phyloP scores from a whole-genome alignment of 345 rosid species.

The Mercurialis annua region DNA sequence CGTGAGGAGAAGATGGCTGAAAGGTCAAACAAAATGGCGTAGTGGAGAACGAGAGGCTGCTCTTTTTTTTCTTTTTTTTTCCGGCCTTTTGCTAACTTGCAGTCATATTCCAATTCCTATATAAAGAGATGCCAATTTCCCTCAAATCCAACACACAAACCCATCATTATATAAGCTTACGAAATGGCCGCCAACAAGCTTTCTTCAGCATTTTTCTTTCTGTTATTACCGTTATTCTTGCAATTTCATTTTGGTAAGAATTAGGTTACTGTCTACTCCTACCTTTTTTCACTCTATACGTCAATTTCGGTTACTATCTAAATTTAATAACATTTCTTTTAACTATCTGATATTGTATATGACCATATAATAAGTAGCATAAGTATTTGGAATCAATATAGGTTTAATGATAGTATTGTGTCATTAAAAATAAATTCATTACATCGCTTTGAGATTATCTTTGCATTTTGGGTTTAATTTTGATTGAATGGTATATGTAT shows the following conservation, averaged over 20 bases:
- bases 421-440: no score
- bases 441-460: no score
- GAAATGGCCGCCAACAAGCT: slow-evolving; percentile 32
- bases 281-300: not conserved
- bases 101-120: not conserved
- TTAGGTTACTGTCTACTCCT: no score
- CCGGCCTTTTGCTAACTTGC: not conserved
- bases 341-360: no score
- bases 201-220: slow-evolving; percentile 27
- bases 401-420: no score
- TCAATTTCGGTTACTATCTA: no score
- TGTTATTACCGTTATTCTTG: slow-evolving; percentile 43
- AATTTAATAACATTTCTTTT: no score
- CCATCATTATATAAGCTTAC: not conserved
- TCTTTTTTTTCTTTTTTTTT: not conserved
- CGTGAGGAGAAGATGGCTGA: slow-evolving; percentile 20
- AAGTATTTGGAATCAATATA: no score
- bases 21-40: slow-evolving; percentile 42
- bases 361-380: no score
- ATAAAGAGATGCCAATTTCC: slow-evolving; percentile 3
- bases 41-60: slow-evolving; percentile 25
- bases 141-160: not conserved
- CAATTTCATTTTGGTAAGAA: slow-evolving; percentile 45
- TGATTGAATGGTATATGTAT: no score
- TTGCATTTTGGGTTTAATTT: no score